phyloP scores from a whole-genome alignment of 768 basidiomycete genomes.

The Coprinopsis sp. region DNA sequence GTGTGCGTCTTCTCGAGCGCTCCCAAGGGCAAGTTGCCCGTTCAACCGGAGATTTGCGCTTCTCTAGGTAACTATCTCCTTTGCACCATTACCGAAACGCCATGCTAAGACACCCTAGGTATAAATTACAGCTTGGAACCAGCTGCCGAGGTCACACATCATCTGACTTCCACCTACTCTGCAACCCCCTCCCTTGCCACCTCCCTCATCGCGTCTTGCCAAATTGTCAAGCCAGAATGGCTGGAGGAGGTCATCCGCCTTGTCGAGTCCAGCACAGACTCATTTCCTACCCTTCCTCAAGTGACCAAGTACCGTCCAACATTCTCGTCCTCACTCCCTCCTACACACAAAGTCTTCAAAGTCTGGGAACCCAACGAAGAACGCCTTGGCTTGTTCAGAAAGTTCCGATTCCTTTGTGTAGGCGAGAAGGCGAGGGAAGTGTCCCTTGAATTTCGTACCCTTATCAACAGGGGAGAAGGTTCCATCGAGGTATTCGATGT shows the following conservation, averaged over 20 bases:
- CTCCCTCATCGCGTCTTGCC: slow-evolving; percentile 54
- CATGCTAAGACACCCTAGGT: slow-evolving; percentile 32
- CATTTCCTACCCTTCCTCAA: slow-evolving; percentile 41
- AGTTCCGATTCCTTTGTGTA: slow-evolving; percentile 55
- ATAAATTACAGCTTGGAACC: slow-evolving; percentile 48
- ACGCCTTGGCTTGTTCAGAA: slow-evolving; percentile 48
- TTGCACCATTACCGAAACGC: too few relatives aligned
- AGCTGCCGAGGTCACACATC: slow-evolving; percentile 53
- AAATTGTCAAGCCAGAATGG: slow-evolving; percentile 68
- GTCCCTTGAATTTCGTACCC: slow-evolving; percentile 44
- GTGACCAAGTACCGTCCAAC: slow-evolving; percentile 54
- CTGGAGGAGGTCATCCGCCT: slow-evolving; percentile 53
- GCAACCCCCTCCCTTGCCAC: slow-evolving; percentile 47
- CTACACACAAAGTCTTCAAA: slow-evolving; percentile 44
- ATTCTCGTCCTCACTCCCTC: slow-evolving; percentile 47
- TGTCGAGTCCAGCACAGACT: slow-evolving; percentile 51
- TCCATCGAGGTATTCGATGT: slow-evolving; percentile 61
- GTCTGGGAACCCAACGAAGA: slow-evolving; percentile 69
- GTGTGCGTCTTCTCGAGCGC: slow-evolving; percentile 45
- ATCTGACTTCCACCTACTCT: slow-evolving; percentile 49
- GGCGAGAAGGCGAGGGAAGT: slow-evolving; percentile 51
- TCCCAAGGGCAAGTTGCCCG: slow-evolving; percentile 28
- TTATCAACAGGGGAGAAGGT: slow-evolving; percentile 55
- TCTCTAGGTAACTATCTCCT: slow-evolving; percentile 43
- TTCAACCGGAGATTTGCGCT: slow-evolving; percentile 41